Base-by-base conservation (phyloP, 345 rosid species). In the Linum trigynum region DNA sequence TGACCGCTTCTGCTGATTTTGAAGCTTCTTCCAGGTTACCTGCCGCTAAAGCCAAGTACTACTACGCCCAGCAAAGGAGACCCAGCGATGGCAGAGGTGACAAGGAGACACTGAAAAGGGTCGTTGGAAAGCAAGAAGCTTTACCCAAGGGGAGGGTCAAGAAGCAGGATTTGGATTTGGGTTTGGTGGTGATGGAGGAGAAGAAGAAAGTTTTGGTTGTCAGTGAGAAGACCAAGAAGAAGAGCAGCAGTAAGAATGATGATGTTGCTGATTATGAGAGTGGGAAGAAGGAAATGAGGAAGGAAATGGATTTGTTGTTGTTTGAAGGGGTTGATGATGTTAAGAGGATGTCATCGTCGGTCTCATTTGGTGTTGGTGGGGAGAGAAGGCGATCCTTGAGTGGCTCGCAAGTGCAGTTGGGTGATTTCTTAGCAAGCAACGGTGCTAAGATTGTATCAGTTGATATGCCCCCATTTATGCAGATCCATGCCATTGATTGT, bases 391-490 rank as follows among this genome's bases (percentile, higher is more conserved):
- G 85, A 70, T 83, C 92, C 56, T 74, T 78, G 16, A 50, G 81
- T 65, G 87, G 86, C 2, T 67, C 75, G 37, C 79, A 80, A 63
- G 83, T 78, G 5, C 85, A 86, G 70, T 67, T 86, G 71, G 73
- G 61, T 12, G 85, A 81, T 69, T 74, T 80, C 59, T 77, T 86
- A 61, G 89, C 92, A 14, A 77, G 67, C 69, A 82, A 77, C 15
- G 92, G 92, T 5, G 92, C 80, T 65, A 83, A 79, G 74, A 62
- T 86, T 35, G 87, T 86, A 16, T 80, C 92, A 11, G 89, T 84
- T 36, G 92, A 86, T 75, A 86, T 86, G 92, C 86, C 92, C 3
- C 82, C 87, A 5, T 86, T 81, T 83, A 84, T 86, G 92, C 92
- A 86, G 82, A 83, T 86, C 71, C 92, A 86, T 75, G 92, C 92